A percentile compares a stretch with the other conserved stretches of the same genome.
These are phyloP conservation scores for Coemansia sp. DNA, from an alignment of 192 early-diverging fungal species.

Conservation along the genomic window DNA sequence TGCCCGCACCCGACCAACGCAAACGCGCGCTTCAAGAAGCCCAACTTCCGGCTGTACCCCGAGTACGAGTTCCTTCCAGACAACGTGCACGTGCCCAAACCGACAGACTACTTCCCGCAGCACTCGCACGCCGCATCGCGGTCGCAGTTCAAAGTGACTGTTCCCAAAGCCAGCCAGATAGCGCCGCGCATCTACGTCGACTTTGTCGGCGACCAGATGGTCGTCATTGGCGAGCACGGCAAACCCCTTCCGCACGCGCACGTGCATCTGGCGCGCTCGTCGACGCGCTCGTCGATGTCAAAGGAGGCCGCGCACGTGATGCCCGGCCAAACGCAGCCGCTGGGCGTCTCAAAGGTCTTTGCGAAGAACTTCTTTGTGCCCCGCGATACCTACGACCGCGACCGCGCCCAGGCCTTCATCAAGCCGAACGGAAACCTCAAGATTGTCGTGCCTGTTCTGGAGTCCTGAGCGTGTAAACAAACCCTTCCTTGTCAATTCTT, in stretches of 20 bases:
- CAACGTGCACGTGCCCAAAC: conserved; percentile 20
- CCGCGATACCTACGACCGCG: conserved; percentile 50
- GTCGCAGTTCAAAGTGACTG: conserved; percentile 29
- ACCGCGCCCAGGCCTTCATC: conserved; percentile 51
- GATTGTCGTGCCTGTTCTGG: conserved; percentile 46
- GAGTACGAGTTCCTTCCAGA: conserved; percentile 57
- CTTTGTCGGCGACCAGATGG: conserved; percentile 52
- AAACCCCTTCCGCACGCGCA: conserved; percentile 5
- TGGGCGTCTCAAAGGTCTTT: conserved; percentile 39
- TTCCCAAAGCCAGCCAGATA: conserved; percentile 29
- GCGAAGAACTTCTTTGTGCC: conserved; percentile 56
- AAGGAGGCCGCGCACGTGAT: conserved; percentile 8
- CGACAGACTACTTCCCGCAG: conserved; percentile 47
- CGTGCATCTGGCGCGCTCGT: conserved; percentile 23
- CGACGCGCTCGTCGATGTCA: conserved; percentile 31
- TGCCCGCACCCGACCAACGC: conserved; percentile 51
- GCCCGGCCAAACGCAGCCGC: not conserved
- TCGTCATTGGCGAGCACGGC: conserved; percentile 49
- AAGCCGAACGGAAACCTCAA: conserved; percentile 56
- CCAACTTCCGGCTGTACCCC: conserved; percentile 49
- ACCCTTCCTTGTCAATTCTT: not conserved
- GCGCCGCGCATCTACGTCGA: conserved; percentile 53
- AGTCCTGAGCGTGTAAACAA: not conserved
- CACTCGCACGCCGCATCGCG: conserved; percentile 46
- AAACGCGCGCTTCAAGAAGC: conserved; percentile 47